These are phyloP conservation scores for Wickerhamomyces sp. DNA, from an alignment of 1,139 yeast species.

Conservation along the genomic window DNA sequence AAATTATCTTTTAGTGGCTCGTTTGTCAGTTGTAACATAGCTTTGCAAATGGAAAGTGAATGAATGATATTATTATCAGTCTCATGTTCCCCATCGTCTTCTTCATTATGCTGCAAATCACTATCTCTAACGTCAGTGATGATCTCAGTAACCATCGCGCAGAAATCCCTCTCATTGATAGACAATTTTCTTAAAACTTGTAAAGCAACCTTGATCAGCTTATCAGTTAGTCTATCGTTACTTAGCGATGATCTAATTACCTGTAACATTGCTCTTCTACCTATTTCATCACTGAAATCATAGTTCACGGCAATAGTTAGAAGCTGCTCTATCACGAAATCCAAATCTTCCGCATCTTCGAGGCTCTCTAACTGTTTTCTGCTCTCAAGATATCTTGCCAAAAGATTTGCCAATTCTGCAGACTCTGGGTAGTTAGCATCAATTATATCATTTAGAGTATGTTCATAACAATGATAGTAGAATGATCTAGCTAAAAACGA, in stretches of 20 bases:
- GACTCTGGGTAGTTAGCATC: slow-evolving; percentile 82
- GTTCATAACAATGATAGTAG: slow-evolving; percentile 57
- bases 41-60: slow-evolving; percentile 67
- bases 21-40: slow-evolving; percentile 64
- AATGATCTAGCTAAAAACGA: slow-evolving; percentile 69
- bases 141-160: slow-evolving; percentile 80
- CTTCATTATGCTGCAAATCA: slow-evolving; percentile 39
- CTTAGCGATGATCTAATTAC: slow-evolving; percentile 61
- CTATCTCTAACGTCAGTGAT: slow-evolving; percentile 81
- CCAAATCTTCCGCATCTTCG: slow-evolving; percentile 51
- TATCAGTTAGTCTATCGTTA: slow-evolving; percentile 50
- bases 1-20: slow-evolving; percentile 63
- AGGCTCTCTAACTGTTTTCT: slow-evolving; percentile 37
- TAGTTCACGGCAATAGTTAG: slow-evolving; percentile 62
- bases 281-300: slow-evolving; percentile 90
- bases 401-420: slow-evolving; percentile 58
- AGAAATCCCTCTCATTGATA: slow-evolving; percentile 77
- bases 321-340: slow-evolving; percentile 74
- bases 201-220: slow-evolving; percentile 53
- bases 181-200: slow-evolving; percentile 68
- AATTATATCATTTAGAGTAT: slow-evolving; percentile 49
- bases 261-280: slow-evolving; percentile 77
- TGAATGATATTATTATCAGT: slow-evolving; percentile 47
- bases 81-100: slow-evolving; percentile 28
- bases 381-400: slow-evolving; percentile 47